These are phyloP conservation scores for Trichophaea hybrida DNA, from an alignment of 2,329 filamentous ascomycete species.

Conservation along the genomic window DNA sequence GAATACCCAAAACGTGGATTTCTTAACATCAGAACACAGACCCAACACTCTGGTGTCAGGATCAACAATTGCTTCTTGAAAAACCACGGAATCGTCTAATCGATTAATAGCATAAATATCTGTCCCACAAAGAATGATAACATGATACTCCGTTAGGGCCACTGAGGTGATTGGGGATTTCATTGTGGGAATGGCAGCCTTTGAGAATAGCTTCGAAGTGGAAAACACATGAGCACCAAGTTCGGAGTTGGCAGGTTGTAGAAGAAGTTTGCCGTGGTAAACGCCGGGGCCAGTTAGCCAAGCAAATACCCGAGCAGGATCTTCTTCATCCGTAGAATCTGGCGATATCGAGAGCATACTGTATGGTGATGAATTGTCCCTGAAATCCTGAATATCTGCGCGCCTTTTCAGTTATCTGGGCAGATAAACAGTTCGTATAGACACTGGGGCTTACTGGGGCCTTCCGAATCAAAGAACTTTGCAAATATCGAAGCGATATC, in stretches of 20 bases:
- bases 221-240: slow-evolving; percentile 62
- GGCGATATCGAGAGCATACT: slow-evolving; percentile 27
- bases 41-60: slow-evolving; percentile 66
- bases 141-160: slow-evolving; percentile 84
- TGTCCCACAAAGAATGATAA: slow-evolving; percentile 67
- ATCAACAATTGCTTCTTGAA: slow-evolving; percentile 74
- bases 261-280: slow-evolving; percentile 66
- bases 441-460: slow-evolving; percentile 22
- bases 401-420: not conserved
- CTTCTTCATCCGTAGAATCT: slow-evolving; percentile 37
- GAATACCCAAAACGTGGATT: slow-evolving; percentile 96
- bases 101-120: slow-evolving; percentile 75
- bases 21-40: slow-evolving; percentile 75
- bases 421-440: not conserved
- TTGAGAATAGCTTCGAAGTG: slow-evolving; percentile 62
- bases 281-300: slow-evolving; percentile 84
- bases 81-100: slow-evolving; percentile 70
- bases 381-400: slow-evolving; percentile 24
- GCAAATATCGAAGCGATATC: slow-evolving; percentile 75
- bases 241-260: slow-evolving; percentile 44
- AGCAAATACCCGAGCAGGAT: slow-evolving; percentile 61
- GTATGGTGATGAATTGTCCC: slow-evolving; percentile 21
- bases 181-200: slow-evolving; percentile 56
- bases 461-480: slow-evolving; percentile 71
- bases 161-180: slow-evolving; percentile 53